A percentile compares a stretch with the other conserved stretches of the same genome.
Evolutionary conservation across 352 stramenopile genomes (phyloP).

Genomic region (Phytophthora cactorum): DNA sequence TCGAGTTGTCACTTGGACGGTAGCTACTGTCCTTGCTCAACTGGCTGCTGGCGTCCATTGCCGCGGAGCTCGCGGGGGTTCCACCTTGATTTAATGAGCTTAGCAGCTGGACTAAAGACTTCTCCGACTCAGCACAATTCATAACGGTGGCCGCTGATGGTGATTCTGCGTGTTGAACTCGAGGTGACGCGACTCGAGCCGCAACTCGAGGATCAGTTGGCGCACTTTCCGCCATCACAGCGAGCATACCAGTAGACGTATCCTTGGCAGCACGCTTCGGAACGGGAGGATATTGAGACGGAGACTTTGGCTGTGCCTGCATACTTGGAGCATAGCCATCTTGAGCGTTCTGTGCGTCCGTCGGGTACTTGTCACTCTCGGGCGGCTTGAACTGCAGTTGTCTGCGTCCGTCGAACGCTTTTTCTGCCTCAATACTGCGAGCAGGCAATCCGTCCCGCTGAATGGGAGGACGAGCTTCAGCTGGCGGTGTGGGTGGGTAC

Average conservation of each 20-base stretch:
- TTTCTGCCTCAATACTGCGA: slow-evolving; percentile 17
- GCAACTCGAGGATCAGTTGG: slow-evolving; percentile 15
- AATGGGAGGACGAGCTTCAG: slow-evolving; percentile 10
- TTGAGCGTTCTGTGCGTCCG: slow-evolving; percentile 11
- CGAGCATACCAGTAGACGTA: slow-evolving; percentile 16
- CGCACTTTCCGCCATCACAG: slow-evolving; percentile 20
- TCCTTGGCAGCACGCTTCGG: slow-evolving; percentile 71
- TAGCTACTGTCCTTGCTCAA: slow-evolving; percentile 17
- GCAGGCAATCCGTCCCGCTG: slow-evolving; percentile 10
- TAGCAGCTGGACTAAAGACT: slow-evolving; percentile 67
- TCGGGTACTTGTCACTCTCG: slow-evolving; percentile 18
- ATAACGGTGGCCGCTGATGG: slow-evolving; percentile 62
- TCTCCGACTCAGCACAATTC: slow-evolving; percentile 74
- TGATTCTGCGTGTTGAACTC: slow-evolving; percentile 36
- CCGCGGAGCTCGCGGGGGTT: slow-evolving; percentile 21
- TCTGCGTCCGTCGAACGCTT: slow-evolving; percentile 21
- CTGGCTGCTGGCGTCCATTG: slow-evolving; percentile 24
- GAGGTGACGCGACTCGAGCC: slow-evolving; percentile 10
- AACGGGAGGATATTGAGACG: slow-evolving; percentile 9
- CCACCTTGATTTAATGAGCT: slow-evolving; percentile 64
- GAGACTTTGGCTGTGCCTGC: slow-evolving; percentile 30
- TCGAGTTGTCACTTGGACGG: slow-evolving; percentile 8
- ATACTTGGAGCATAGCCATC: slow-evolving; percentile 17
- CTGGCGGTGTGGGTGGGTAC: slow-evolving; percentile 18
- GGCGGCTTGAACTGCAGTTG: slow-evolving; percentile 16